These are phyloP conservation scores for Claviceps sp. DNA, from an alignment of 2,329 filamentous ascomycete genomes.

Conservation along the genomic window DNA sequence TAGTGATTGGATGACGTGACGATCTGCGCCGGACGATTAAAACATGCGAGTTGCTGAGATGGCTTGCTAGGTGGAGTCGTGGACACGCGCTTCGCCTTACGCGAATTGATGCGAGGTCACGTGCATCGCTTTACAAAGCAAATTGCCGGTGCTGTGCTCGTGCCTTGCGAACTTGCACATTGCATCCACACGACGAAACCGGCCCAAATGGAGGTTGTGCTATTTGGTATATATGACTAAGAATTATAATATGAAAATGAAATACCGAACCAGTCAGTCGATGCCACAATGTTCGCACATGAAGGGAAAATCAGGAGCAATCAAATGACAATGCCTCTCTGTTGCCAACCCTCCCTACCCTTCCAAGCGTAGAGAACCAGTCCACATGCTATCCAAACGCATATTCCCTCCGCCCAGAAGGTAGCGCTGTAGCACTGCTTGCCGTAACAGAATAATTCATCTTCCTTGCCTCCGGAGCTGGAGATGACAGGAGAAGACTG, in stretches of 20 bases:
- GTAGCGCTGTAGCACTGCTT: conserved; percentile 65
- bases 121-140: conserved; percentile 7
- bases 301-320: neutral
- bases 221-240: no score
- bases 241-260: neutral
- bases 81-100: conserved; percentile 8
- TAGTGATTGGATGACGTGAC: no score
- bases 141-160: neutral
- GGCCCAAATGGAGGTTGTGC: no score
- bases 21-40: no score
- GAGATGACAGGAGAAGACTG: conserved; percentile 17
- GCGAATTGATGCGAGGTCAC: conserved; percentile 18
- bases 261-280: neutral
- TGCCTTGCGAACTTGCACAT: no score
- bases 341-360: conserved; percentile 60
- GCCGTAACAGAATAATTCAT: conserved; percentile 62
- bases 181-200: no score
- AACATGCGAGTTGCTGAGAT: no score
- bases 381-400: conserved; percentile 63
- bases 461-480: conserved; percentile 15
- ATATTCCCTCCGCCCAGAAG: conserved; percentile 76
- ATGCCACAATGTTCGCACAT: neutral
- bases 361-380: conserved; percentile 73
- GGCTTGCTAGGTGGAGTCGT: neutral
- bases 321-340: conserved; percentile 54